phyloP scores from a whole-genome alignment of 192 early-diverging fungal species.

The Coemansia sp. region DNA sequence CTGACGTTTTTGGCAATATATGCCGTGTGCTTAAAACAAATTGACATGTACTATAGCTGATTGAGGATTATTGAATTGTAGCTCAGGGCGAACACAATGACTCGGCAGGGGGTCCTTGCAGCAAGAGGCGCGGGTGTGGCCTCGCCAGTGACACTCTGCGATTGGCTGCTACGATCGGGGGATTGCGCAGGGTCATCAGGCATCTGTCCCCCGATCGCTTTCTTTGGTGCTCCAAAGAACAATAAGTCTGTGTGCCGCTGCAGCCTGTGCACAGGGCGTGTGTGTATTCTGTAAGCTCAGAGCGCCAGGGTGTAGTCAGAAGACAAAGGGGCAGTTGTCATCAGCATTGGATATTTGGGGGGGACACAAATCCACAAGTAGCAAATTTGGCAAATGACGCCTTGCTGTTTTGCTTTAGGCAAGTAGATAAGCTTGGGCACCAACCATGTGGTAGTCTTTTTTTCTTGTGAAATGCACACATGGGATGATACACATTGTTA shows the following conservation, averaged over 20 bases:
- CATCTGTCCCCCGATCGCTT: slow-evolving; percentile 1
- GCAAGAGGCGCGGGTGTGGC: background rate
- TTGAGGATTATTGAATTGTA: too few relatives aligned
- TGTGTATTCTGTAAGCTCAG: too few relatives aligned
- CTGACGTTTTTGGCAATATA: background rate
- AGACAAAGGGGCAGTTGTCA: too few relatives aligned
- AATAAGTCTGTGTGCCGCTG: background rate
- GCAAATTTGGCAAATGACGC: background rate
- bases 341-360: too few relatives aligned
- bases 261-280: background rate
- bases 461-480: background rate
- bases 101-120: background rate
- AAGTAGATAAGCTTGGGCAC: background rate
- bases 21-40: background rate
- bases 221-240: background rate
- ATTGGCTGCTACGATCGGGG: background rate
- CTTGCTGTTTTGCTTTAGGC: background rate
- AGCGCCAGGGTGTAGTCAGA: too few relatives aligned
- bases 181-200: background rate
- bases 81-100: too few relatives aligned
- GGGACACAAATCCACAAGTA: too few relatives aligned
- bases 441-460: background rate
- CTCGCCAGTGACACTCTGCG: too few relatives aligned
- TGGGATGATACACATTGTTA: background rate
- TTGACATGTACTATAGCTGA: too few relatives aligned